phyloP scores from a whole-genome alignment of 306 rosid genomes.

The Sphenostylis stenocarpa region DNA sequence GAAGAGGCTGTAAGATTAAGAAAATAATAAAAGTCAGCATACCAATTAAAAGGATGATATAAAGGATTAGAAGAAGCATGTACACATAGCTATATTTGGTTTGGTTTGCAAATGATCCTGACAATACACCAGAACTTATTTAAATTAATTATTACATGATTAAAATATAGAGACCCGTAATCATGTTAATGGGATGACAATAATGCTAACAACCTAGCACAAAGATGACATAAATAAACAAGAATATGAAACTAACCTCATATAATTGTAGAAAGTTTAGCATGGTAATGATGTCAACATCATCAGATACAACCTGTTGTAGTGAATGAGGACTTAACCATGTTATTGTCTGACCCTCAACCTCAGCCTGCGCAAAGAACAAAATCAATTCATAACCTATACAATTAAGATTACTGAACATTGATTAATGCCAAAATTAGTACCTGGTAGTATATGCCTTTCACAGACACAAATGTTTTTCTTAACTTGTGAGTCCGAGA shows the following conservation, averaged over 20 bases:
- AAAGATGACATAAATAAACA: neutral
- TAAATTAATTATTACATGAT: neutral
- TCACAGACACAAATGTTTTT: slow-evolving; percentile 82
- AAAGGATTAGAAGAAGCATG: neutral
- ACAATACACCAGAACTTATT: neutral
- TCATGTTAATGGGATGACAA: neutral
- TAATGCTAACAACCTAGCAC: neutral
- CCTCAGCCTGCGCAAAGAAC: slow-evolving; percentile 66
- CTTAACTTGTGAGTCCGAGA: slow-evolving; percentile 79
- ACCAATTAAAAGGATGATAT: neutral
- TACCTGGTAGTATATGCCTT: slow-evolving; percentile 96
- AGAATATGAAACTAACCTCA: slow-evolving; percentile 53
- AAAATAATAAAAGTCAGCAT: neutral
- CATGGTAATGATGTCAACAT: slow-evolving; percentile 73
- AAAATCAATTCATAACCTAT: neutral
- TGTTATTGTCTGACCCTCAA: slow-evolving; percentile 76
- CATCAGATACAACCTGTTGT: slow-evolving; percentile 84
- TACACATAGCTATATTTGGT: slow-evolving; percentile 6
- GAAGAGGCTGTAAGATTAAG: slow-evolving; percentile 64
- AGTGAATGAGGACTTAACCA: slow-evolving; percentile 94
- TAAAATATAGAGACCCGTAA: neutral
- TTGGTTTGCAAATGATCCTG: neutral
- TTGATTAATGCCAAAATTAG: neutral
- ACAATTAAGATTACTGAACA: neutral
- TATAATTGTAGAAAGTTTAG: slow-evolving; percentile 75